A percentile compares a stretch with the other conserved stretches of the same genome.
These are phyloP conservation scores for Pittosporum tobira DNA, from an alignment of 129 eudicot species.

Conservation along the genomic window DNA sequence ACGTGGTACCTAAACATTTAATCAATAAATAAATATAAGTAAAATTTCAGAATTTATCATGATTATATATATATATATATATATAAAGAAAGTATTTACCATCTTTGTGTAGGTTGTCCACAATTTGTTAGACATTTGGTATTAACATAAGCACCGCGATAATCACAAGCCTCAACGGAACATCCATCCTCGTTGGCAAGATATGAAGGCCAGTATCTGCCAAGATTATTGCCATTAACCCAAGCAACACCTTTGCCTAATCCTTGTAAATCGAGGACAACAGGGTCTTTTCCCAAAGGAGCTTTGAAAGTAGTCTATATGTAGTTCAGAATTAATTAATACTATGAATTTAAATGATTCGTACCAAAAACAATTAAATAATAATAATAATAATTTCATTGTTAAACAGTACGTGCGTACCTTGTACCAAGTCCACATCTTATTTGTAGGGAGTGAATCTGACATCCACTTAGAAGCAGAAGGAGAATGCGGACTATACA, in stretches of 20 bases:
- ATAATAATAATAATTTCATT: not conserved
- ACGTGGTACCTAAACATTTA: conserved; percentile 16
- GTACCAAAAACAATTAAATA: not conserved
- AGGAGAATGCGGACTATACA: conserved; percentile 6
- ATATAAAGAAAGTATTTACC: conserved; percentile 13
- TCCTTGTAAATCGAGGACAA: conserved; percentile 42
- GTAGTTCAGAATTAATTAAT: no score
- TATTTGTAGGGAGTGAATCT: conserved; percentile 27
- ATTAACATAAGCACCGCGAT: conserved; percentile 35
- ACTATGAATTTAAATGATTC: no score
- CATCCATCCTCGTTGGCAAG: conserved; percentile 33
- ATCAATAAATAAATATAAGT: not conserved
- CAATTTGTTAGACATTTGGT: conserved; percentile 37
- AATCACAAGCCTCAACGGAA: conserved; percentile 41
- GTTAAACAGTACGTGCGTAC: conserved; percentile 12
- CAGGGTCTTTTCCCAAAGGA: conserved; percentile 49
- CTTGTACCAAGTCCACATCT: conserved; percentile 64
- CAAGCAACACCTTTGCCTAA: conserved; percentile 60
- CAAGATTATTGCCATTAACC: conserved; percentile 56
- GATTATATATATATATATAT: not conserved
- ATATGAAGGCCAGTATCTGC: conserved; percentile 63
- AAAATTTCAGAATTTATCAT: not conserved
- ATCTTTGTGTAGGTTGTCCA: conserved; percentile 54
- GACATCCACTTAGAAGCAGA: conserved; percentile 31
- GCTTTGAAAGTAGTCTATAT: conserved; percentile 52